Conservation (phyloP, 2,329 filamentous ascomycete genomes). For the Cryoendolithus antarcticus region DNA sequence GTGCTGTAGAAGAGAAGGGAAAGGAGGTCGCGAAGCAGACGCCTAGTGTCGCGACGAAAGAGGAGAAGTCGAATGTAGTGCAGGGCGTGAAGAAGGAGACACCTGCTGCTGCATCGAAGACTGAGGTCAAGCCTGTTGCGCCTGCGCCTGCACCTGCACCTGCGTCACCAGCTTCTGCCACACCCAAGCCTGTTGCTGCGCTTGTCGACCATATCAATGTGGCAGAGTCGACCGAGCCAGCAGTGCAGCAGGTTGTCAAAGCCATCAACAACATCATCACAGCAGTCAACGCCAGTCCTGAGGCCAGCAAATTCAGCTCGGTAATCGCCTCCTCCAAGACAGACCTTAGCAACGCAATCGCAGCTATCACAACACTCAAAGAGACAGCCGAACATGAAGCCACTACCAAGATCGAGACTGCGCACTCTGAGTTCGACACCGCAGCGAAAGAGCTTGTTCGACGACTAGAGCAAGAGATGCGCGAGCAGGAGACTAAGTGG, state of each 20-base stretch:
- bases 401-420: constrained; percentile 59
- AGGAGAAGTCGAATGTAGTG: constrained; percentile 16
- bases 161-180: constrained; percentile 47
- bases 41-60: constrained; percentile 7
- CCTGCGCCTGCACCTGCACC: constrained; percentile 18
- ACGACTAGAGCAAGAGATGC: constrained; percentile 75
- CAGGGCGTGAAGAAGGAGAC: constrained; percentile 20
- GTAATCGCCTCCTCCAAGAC: constrained; percentile 77
- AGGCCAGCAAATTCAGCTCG: constrained; percentile 62
- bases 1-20: constrained; percentile 40
- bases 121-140: constrained; percentile 11
- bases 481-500: constrained; percentile 69
- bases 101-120: constrained; percentile 7
- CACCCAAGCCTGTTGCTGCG: constrained; percentile 21
- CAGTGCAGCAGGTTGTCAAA: constrained; percentile 86
- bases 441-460: constrained; percentile 78
- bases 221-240: constrained; percentile 64
- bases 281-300: constrained; percentile 77
- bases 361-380: constrained; percentile 65
- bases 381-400: constrained; percentile 56
- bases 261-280: constrained; percentile 94
- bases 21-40: constrained; percentile 26
- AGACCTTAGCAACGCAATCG: constrained; percentile 65
- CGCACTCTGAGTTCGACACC: constrained; percentile 68
- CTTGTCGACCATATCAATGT: constrained; percentile 67